Evolutionary conservation across 345 rosid species (phyloP), one percentile per base, ranked within the genome.

Genomic region (Camelina neglecta): DNA sequence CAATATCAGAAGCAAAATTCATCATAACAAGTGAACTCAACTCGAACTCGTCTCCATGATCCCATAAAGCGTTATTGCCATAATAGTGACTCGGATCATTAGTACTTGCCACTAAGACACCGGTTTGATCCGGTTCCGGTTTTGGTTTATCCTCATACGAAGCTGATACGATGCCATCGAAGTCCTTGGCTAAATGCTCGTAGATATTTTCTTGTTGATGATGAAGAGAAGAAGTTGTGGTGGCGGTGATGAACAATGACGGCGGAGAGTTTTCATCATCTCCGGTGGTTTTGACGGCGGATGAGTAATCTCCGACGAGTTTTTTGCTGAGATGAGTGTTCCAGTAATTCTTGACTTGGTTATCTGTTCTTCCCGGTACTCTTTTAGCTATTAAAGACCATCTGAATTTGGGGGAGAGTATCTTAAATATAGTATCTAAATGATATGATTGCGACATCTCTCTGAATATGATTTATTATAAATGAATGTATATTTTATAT

Each of bases 381-480:
- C 90, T 54, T 73, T 81, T 84, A 0, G 87, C 92, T 72, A 88
- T 88, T 79, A 88, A 75, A 61, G 92, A 79, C 92, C 92, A 84
- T 79, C 90, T 83, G 68, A 13, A 55, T 56, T 65, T 29, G 4
- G 6, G 3, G 4, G 6, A 41, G 6, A 68, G 12, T 33, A 66
- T 49, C 18, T 35, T 31, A 29, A 23, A 48, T 29, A 29, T 29
- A 29, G 31, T 29, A 29, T 29, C 31, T 29, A 29, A 29, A 29
- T 29, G 31, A 29, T 29, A 29, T 29, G 31, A 29, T 29, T 29
- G 0, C 4, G 31, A 29, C 31, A 29, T 29, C 31, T 29, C 4
- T 29, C 38, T 35, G 38, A 35, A 35, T 7, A 35, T 35, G 38
- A 35, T 35, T 35, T 1, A 35, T 35, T 1, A 35, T 35, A 35